phyloP scores from a whole-genome alignment of 495 filamentous ascomycete genomes.

The Chaetomium cochliodes region DNA sequence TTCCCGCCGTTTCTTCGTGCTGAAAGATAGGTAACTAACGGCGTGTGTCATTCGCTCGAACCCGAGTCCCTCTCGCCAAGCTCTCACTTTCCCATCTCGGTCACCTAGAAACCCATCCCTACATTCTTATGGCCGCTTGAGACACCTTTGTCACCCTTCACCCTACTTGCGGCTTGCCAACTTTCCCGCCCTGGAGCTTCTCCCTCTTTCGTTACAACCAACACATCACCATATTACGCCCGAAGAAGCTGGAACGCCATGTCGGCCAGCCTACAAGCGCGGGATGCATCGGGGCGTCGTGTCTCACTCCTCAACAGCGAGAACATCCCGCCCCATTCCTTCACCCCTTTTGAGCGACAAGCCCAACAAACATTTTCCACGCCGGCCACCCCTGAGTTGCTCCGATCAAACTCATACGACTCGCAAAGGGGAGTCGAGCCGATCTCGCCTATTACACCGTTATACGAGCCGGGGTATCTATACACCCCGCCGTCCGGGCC shows the following conservation, averaged over 20 bases:
- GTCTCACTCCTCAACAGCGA: constrained; percentile 14
- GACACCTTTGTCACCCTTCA: too few species aligned
- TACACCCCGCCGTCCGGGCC: constrained; percentile 15
- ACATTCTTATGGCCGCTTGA: too few species aligned
- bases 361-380: constrained; percentile 38
- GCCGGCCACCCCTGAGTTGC: constrained; percentile 49
- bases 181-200: too few species aligned
- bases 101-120: too few species aligned
- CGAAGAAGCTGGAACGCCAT: background rate
- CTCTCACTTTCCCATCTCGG: background rate
- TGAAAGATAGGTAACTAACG: background rate
- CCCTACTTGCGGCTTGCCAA: too few species aligned
- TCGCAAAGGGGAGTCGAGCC: constrained; percentile 52
- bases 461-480: constrained; percentile 33
- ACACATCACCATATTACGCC: too few species aligned
- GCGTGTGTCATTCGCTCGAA: background rate
- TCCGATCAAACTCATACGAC: constrained; percentile 55
- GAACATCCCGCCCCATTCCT: too few species aligned
- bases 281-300: background rate
- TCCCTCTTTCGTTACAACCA: too few species aligned
- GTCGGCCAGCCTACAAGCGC: background rate
- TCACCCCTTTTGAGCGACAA: constrained; percentile 5
- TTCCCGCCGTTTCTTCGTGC: background rate
- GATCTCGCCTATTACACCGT: constrained; percentile 49
- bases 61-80: background rate